Evolutionary conservation across 495 filamentous ascomycete species (phyloP).

Genomic region (Xylaria acuta): DNA sequence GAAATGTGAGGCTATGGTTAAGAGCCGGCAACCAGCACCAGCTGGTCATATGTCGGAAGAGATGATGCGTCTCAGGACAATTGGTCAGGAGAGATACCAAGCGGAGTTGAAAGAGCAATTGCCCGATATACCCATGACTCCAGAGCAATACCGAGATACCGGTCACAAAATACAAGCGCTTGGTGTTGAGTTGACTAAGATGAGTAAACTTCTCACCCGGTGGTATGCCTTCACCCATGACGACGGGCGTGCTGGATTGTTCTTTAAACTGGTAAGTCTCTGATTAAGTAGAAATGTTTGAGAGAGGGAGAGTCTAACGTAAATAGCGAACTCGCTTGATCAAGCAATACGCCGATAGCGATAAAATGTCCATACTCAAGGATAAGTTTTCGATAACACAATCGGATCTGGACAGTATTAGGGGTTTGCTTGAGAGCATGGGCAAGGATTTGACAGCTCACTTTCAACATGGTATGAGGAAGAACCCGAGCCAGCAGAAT

Average conservation of each 20-base stretch:
- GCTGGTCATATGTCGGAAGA: slow-evolving; percentile 32
- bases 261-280: slow-evolving; percentile 54
- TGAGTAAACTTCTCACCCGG: slow-evolving; percentile 43
- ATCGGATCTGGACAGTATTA: slow-evolving; percentile 59
- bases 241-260: slow-evolving; percentile 50
- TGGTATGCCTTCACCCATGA: slow-evolving; percentile 54
- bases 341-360: slow-evolving; percentile 63
- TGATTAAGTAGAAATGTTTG: slow-evolving; percentile 29
- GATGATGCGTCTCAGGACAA: slow-evolving; percentile 41
- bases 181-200: slow-evolving; percentile 40
- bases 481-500: slow-evolving; percentile 31
- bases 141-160: slow-evolving; percentile 44
- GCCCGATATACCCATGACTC: slow-evolving; percentile 48
- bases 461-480: slow-evolving; percentile 32
- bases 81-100: slow-evolving; percentile 41
- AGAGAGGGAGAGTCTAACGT: not conserved
- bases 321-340: slow-evolving; percentile 61
- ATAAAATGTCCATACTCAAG: slow-evolving; percentile 56
- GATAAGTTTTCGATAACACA: slow-evolving; percentile 65
- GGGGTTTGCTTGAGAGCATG: slow-evolving; percentile 53
- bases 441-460: slow-evolving; percentile 37
- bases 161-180: slow-evolving; percentile 42
- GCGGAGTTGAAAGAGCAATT: slow-evolving; percentile 35
- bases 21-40: slow-evolving; percentile 34
- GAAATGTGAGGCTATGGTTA: slow-evolving; percentile 48